phyloP scores from a whole-genome alignment of 2,329 filamentous ascomycete species.

The Apiospora marii region DNA sequence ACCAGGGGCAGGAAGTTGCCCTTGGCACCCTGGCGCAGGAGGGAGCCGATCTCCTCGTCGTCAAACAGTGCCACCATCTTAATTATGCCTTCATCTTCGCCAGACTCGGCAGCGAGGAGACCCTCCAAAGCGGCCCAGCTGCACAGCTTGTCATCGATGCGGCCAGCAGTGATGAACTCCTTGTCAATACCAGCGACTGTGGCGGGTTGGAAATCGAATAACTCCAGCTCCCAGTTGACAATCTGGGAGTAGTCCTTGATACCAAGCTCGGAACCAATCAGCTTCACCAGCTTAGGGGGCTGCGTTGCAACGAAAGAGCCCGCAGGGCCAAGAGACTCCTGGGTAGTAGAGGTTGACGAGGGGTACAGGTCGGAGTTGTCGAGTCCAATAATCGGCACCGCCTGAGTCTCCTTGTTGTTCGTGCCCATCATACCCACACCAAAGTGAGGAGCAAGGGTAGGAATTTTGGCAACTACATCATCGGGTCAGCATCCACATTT shows the following conservation, averaged over 20 bases:
- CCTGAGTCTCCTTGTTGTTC: slow-evolving; percentile 88
- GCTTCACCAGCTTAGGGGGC: slow-evolving; percentile 82
- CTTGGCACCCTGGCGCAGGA: slow-evolving; percentile 86
- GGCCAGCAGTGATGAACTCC: slow-evolving; percentile 93
- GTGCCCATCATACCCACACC: slow-evolving; percentile 74
- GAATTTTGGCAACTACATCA: slow-evolving; percentile 76
- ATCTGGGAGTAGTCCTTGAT: slow-evolving; percentile 78
- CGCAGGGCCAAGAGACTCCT: slow-evolving; percentile 62
- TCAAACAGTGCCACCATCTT: slow-evolving; percentile 96
- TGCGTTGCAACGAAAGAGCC: slow-evolving; percentile 84
- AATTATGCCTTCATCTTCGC: slow-evolving; percentile 70
- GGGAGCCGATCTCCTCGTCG: slow-evolving; percentile 93
- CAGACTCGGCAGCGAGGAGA: slow-evolving; percentile 72
- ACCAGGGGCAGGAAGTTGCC: slow-evolving; percentile 87
- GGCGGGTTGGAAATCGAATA: slow-evolving; percentile 90
- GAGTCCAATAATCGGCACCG: slow-evolving; percentile 91
- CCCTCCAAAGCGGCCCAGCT: slow-evolving; percentile 90
- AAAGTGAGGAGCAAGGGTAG: slow-evolving; percentile 93
- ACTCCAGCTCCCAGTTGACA: slow-evolving; percentile 95
- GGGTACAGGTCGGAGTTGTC: slow-evolving; percentile 70
- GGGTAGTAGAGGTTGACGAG: slow-evolving; percentile 42
- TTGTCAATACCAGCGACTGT: slow-evolving; percentile 84
- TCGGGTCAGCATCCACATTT: slow-evolving; percentile 29
- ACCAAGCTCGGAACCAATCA: slow-evolving; percentile 81
- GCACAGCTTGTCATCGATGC: slow-evolving; percentile 98